phyloP scores from a whole-genome alignment of 371 early-diverging fungal genomes.

The Apophysomyces variabilis region DNA sequence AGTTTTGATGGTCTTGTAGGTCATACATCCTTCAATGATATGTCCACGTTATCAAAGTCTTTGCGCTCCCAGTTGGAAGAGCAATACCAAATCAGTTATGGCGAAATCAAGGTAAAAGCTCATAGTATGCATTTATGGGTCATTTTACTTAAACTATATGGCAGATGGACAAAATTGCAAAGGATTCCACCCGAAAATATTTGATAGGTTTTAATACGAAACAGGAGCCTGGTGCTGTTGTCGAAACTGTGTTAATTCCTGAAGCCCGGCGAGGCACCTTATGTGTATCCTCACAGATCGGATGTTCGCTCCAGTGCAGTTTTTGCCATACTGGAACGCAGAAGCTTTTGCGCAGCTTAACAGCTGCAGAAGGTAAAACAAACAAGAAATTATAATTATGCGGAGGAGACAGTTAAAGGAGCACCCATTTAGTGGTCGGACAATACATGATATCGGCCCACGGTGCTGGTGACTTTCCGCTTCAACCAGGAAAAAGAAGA shows the following conservation, averaged over 20 bases:
- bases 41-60: slow-evolving; percentile 65
- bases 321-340: slow-evolving; percentile 96
- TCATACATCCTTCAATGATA: slow-evolving; percentile 57
- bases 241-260: slow-evolving; percentile 76
- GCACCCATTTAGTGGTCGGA: slow-evolving; percentile 64
- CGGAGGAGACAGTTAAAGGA: background rate
- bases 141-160: background rate
- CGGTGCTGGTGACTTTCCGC: slow-evolving; percentile 60
- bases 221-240: slow-evolving; percentile 58
- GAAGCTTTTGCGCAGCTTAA: slow-evolving; percentile 77
- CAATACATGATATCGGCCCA: slow-evolving; percentile 83
- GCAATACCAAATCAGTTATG: slow-evolving; percentile 62
- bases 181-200: slow-evolving; percentile 23
- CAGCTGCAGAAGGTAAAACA: slow-evolving; percentile 63
- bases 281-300: slow-evolving; percentile 90
- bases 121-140: background rate
- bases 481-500: slow-evolving; percentile 40
- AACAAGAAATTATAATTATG: background rate
- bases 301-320: slow-evolving; percentile 85
- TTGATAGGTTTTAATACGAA: slow-evolving; percentile 22
- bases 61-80: slow-evolving; percentile 54
- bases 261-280: slow-evolving; percentile 75
- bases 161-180: slow-evolving; percentile 17
- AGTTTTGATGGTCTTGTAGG: slow-evolving; percentile 30
- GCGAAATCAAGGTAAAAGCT: slow-evolving; percentile 57